Evolutionary conservation across 768 basidiomycete species (phyloP).

Genomic region (Termitomyces sp.): DNA sequence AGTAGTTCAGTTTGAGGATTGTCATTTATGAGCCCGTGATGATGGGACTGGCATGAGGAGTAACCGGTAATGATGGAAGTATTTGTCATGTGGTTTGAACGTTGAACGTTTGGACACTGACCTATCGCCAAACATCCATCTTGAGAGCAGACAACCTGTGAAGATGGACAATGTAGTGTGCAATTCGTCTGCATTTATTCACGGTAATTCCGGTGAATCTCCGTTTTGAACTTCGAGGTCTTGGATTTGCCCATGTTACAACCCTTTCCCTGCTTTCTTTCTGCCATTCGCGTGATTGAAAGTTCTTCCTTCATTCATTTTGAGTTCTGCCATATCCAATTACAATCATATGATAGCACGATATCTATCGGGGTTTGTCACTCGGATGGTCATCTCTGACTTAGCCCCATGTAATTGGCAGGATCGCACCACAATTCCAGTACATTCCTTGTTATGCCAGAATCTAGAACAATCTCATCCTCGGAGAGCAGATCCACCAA

Average conservation of each 20-base stretch:
- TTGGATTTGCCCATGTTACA: neutral
- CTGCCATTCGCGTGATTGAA: neutral
- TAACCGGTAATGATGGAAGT: neutral
- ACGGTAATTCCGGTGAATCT: too few species aligned
- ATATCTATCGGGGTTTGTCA: constrained; percentile 5
- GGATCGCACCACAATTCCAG: constrained; percentile 32
- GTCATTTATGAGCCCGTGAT: neutral
- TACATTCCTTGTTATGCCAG: constrained; percentile 20
- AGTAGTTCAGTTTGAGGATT: neutral
- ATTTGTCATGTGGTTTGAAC: too few species aligned
- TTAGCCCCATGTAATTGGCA: constrained; percentile 31
- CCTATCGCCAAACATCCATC: neutral
- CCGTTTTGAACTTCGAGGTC: too few species aligned
- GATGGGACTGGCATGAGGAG: neutral
- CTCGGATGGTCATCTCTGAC: constrained; percentile 23
- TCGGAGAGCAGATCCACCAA: constrained; percentile 27
- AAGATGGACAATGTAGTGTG: neutral
- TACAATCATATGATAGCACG: neutral
- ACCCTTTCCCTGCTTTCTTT: neutral
- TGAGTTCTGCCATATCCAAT: neutral
- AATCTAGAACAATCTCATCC: constrained; percentile 20
- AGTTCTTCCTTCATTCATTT: neutral
- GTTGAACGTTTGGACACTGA: too few species aligned
- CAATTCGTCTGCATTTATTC: too few species aligned
- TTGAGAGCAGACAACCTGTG: neutral